These are phyloP conservation scores for Epichloe glyceriae DNA, from an alignment of 2,329 filamentous ascomycete species.

Conservation along the genomic window DNA sequence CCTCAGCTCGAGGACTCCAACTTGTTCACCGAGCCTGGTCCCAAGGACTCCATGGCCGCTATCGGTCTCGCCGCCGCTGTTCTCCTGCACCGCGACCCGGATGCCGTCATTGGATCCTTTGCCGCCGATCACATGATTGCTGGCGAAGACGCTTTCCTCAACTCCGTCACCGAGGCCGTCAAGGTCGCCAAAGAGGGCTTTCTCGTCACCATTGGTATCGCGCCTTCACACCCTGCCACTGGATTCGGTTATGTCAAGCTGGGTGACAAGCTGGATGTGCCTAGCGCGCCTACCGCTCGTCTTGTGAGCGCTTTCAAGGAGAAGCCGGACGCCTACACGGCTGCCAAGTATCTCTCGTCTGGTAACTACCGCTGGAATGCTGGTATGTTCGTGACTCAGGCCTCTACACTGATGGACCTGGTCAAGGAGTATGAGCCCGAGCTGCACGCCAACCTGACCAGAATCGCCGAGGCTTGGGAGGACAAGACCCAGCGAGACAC, in stretches of 20 bases:
- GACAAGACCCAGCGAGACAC: constrained; percentile 10
- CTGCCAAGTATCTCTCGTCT: constrained; percentile 14
- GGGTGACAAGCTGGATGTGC: constrained; percentile 12
- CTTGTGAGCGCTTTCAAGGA: constrained; percentile 15
- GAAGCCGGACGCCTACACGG: constrained; percentile 15
- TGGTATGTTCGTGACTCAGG: constrained; percentile 16
- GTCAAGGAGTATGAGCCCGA: constrained; percentile 13
- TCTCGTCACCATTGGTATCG: constrained; percentile 16
- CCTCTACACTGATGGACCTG: constrained; percentile 14
- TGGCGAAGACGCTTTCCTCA: constrained; percentile 15
- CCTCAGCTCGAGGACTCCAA: constrained; percentile 12
- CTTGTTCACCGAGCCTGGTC: constrained; percentile 15
- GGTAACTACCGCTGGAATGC: constrained; percentile 17
- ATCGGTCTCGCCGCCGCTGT: constrained; percentile 15
- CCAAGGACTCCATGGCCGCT: constrained; percentile 16
- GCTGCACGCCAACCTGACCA: constrained; percentile 11
- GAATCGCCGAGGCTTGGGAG: constrained; percentile 14
- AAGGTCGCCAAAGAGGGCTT: constrained; percentile 15
- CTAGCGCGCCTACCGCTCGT: constrained; percentile 11
- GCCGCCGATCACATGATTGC: constrained; percentile 17
- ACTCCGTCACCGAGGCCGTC: constrained; percentile 14
- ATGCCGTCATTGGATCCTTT: constrained; percentile 15
- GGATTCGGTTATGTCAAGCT: constrained; percentile 16
- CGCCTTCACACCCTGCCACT: constrained; percentile 15
- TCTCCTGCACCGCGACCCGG: constrained; percentile 12